Conservation (phyloP, 352 stramenopile species). For the Achlya hypogyna region DNA sequence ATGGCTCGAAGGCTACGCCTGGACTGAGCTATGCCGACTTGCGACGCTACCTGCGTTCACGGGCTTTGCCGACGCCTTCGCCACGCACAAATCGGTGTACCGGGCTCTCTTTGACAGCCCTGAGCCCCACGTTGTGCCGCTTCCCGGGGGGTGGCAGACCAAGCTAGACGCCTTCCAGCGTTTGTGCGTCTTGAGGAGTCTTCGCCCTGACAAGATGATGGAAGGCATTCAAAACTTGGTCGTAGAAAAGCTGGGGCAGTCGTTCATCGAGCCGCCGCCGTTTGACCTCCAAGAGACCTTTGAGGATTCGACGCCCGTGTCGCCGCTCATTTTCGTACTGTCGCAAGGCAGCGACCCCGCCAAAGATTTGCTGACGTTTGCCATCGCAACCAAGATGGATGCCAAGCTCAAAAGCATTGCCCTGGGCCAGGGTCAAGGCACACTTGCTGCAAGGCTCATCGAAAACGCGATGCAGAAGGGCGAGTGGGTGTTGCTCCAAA, state of each 20-base stretch:
- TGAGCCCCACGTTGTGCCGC: conserved; percentile 35
- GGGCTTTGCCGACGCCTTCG: conserved; percentile 21
- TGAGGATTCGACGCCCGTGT: conserved; percentile 33
- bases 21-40: conserved; percentile 29
- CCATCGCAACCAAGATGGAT: conserved; percentile 26
- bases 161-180: conserved; percentile 32
- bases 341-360: conserved; percentile 44
- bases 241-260: conserved; percentile 30
- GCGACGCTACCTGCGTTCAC: neutral
- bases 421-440: conserved; percentile 28
- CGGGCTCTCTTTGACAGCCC: conserved; percentile 24
- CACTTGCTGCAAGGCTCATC: conserved; percentile 22
- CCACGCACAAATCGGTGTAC: conserved; percentile 8
- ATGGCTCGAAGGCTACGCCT: conserved; percentile 25
- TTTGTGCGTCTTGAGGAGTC: conserved; percentile 30
- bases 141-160: conserved; percentile 29
- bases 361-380: conserved; percentile 29
- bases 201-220: conserved; percentile 37
- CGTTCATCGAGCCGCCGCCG: conserved; percentile 43
- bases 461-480: conserved; percentile 28
- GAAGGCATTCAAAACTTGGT: conserved; percentile 41
- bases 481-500: conserved; percentile 66
- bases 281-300: conserved; percentile 49
- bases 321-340: conserved; percentile 48
- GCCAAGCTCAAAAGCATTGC: conserved; percentile 30